A percentile compares a stretch with the other conserved stretches of the same genome.
Conservation (phyloP, 2,329 filamentous ascomycete species). For the Rugonectria rugulosa region DNA sequence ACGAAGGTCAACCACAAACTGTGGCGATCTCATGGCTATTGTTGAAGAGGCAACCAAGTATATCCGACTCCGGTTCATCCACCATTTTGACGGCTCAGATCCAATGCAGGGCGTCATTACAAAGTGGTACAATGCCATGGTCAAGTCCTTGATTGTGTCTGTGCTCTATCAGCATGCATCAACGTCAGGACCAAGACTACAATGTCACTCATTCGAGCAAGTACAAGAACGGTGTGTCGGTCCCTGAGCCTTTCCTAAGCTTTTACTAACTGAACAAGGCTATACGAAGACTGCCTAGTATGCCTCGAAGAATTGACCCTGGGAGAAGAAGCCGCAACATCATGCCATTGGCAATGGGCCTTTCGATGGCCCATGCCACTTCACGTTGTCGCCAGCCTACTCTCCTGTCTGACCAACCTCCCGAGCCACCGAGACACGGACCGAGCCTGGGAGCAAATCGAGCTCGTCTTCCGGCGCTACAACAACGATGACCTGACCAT, state of each 20-base stretch:
- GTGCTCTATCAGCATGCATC: constrained; percentile 25
- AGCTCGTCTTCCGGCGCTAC: constrained; percentile 24
- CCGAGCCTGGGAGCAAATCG: constrained; percentile 26
- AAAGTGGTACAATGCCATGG: constrained; percentile 22
- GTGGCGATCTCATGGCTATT: constrained; percentile 20
- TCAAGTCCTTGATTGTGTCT: constrained; percentile 22
- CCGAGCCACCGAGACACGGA: constrained; percentile 25
- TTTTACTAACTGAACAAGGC: constrained; percentile 8
- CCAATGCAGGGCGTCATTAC: constrained; percentile 25
- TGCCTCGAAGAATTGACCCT: constrained; percentile 26
- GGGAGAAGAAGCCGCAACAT: constrained; percentile 20
- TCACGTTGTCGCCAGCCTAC: constrained; percentile 22
- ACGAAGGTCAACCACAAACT: constrained; percentile 14
- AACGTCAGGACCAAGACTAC: constrained; percentile 15
- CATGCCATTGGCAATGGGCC: constrained; percentile 27
- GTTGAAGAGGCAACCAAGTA: constrained; percentile 23
- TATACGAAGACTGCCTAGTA: constrained; percentile 25
- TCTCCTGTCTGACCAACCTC: constrained; percentile 18
- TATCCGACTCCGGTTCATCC: constrained; percentile 20
- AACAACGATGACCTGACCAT: constrained; percentile 28
- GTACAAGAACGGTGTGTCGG: constrained; percentile 19
- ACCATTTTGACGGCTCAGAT: constrained; percentile 26
- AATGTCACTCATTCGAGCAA: constrained; percentile 25
- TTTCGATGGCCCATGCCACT: constrained; percentile 30
- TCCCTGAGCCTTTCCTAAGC: not conserved